phyloP scores from a whole-genome alignment of 805 yeast genomes.

The Wickerhamiella kazuoi region DNA sequence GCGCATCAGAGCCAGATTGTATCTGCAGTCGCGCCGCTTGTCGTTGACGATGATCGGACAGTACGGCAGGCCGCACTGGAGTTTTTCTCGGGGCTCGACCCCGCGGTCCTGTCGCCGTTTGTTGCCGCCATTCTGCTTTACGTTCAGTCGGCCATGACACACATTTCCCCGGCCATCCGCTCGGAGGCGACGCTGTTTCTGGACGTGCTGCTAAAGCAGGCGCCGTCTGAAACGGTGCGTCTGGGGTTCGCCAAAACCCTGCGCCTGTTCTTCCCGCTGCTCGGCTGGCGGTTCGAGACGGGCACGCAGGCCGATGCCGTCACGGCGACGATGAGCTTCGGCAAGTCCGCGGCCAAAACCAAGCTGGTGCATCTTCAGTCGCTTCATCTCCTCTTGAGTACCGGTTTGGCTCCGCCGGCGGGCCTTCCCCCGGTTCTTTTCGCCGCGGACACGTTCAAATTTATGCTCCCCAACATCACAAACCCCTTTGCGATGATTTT shows the following conservation, averaged over 20 bases:
- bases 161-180: slow-evolving; percentile 59
- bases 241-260: slow-evolving; percentile 21
- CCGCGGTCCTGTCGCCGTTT: slow-evolving; percentile 23
- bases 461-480: slow-evolving; percentile 37
- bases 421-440: slow-evolving; percentile 11
- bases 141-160: slow-evolving; percentile 85
- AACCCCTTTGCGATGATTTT: slow-evolving; percentile 45
- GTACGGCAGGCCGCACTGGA: slow-evolving; percentile 46
- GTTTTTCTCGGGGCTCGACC: slow-evolving; percentile 18
- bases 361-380: slow-evolving; percentile 13
- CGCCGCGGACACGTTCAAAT: slow-evolving; percentile 35
- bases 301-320: slow-evolving; percentile 10
- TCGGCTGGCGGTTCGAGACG: slow-evolving; percentile 41
- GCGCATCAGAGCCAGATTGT: slow-evolving; percentile 17
- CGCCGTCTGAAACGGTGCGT: slow-evolving; percentile 20
- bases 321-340: slow-evolving; percentile 10
- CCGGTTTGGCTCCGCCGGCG: slow-evolving; percentile 7
- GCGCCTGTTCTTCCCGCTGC: slow-evolving; percentile 44
- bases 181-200: slow-evolving; percentile 58
- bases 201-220: slow-evolving; percentile 41
- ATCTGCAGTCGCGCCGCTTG: slow-evolving; percentile 39
- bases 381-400: slow-evolving; percentile 7
- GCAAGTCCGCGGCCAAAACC: slow-evolving; percentile 14
- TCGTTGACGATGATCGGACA: slow-evolving; percentile 44
- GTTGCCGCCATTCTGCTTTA: slow-evolving; percentile 34